Evolutionary conservation across 257 asterid species (phyloP).

Genomic region (Fraxinus excelsior): DNA sequence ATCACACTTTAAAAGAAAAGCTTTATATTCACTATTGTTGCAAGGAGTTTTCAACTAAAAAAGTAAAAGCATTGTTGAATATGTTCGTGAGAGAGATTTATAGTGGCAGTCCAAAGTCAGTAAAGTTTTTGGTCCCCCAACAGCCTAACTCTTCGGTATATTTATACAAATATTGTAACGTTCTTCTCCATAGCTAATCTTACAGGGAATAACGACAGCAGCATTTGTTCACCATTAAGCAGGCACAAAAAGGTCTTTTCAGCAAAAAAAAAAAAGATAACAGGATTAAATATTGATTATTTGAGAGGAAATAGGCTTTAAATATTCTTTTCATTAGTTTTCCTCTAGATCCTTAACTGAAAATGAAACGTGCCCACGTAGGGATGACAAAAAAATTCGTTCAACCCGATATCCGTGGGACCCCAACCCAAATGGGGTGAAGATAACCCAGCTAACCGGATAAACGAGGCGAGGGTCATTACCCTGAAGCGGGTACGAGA

Average conservation of each 20-base stretch:
- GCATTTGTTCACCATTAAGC: conserved; percentile 32
- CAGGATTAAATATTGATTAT: background rate
- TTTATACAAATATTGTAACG: too few species aligned
- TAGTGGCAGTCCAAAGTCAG: conserved; percentile 46
- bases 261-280: conserved; percentile 13
- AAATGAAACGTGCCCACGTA: background rate
- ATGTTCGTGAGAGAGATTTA: too few species aligned
- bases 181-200: conserved; percentile 11
- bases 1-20: conserved; percentile 33
- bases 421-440: too few species aligned
- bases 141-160: conserved; percentile 13
- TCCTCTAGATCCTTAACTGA: background rate
- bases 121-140: conserved; percentile 45
- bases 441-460: too few species aligned
- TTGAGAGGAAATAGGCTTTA: background rate
- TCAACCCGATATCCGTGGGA: too few species aligned
- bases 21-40: conserved; percentile 40
- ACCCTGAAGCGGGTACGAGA: too few species aligned
- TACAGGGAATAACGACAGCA: conserved; percentile 16
- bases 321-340: background rate
- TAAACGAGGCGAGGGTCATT: too few species aligned
- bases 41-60: conserved; percentile 46
- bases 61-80: conserved; percentile 56
- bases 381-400: too few species aligned
- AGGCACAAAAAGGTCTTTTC: conserved; percentile 24